Percentiles rank a stretch among this genome's conserved stretches.
phyloP scores from a whole-genome alignment of 2,329 filamentous ascomycete genomes.

The Aureobasidium zeae region DNA sequence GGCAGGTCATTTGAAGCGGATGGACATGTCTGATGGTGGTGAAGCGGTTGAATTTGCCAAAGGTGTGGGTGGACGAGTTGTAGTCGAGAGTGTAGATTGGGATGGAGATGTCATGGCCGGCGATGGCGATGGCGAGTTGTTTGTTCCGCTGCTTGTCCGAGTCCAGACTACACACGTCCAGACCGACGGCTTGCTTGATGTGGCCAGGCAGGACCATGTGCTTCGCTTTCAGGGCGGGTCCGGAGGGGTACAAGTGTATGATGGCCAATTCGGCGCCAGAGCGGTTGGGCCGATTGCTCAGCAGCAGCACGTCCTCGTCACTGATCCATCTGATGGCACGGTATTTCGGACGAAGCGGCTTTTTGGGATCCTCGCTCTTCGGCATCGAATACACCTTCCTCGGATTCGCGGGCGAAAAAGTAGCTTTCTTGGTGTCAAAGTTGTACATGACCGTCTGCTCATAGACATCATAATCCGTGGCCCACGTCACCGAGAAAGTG shows the following conservation, averaged over 20 bases:
- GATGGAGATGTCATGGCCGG: conserved; percentile 70
- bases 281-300: conserved; percentile 47
- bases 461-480: conserved; percentile 66
- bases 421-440: conserved; percentile 32
- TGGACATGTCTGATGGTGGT: conserved; percentile 48
- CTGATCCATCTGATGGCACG: conserved; percentile 49
- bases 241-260: conserved; percentile 52
- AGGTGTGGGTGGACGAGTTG: conserved; percentile 39
- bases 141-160: conserved; percentile 51
- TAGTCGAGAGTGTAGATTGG: conserved; percentile 71
- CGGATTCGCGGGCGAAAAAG: conserved; percentile 34
- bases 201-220: conserved; percentile 54
- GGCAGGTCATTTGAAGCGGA: conserved; percentile 49
- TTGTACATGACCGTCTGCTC: conserved; percentile 51
- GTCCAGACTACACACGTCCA: conserved; percentile 65
- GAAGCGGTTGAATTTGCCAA: conserved; percentile 42
- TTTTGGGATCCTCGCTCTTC: conserved; percentile 20
- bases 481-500: conserved; percentile 67
- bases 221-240: conserved; percentile 40
- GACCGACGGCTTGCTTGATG: conserved; percentile 64
- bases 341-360: conserved; percentile 40
- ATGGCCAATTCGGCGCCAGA: conserved; percentile 48
- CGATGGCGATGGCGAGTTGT: conserved; percentile 73
- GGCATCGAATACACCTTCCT: conserved; percentile 37
- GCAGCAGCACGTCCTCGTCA: conserved; percentile 43